Conservation (phyloP, 2,329 filamentous ascomycete genomes). For the Moelleriella libera region DNA sequence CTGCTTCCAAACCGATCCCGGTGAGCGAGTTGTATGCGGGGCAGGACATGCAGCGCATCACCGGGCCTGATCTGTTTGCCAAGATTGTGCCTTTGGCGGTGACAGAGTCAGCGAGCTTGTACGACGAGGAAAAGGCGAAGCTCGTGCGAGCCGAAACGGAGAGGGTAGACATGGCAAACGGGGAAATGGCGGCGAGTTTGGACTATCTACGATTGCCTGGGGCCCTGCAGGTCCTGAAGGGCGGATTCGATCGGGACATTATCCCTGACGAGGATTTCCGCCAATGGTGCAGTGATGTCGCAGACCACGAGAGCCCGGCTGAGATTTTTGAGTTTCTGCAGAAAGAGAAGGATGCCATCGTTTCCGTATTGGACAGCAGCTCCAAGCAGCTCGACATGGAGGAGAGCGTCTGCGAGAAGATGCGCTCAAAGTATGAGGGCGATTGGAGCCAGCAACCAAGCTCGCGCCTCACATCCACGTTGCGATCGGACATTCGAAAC, state of each 20-base stretch:
- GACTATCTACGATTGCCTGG: conserved; percentile 86
- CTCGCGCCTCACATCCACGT: conserved; percentile 71
- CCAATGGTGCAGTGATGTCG: conserved; percentile 86
- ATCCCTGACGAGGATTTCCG: conserved; percentile 82
- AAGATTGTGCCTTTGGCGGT: conserved; percentile 94
- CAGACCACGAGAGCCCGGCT: conserved; percentile 67
- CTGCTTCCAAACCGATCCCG: conserved; percentile 91
- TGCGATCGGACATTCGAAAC: conserved; percentile 74
- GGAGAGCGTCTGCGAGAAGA: conserved; percentile 96
- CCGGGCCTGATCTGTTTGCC: conserved; percentile 90
- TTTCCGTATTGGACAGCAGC: conserved; percentile 60
- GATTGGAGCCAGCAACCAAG: conserved; percentile 98
- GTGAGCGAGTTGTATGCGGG: conserved; percentile 94
- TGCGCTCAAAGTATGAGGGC: conserved; percentile 89
- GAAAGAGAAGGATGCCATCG: conserved; percentile 61
- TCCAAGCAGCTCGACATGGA: conserved; percentile 90
- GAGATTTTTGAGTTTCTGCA: conserved; percentile 68
- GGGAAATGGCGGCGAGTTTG: conserved; percentile 88
- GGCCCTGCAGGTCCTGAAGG: conserved; percentile 82
- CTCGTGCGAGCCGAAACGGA: conserved; percentile 87
- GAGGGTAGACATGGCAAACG: conserved; percentile 79
- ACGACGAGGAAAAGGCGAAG: conserved; percentile 98
- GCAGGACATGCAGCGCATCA: conserved; percentile 93
- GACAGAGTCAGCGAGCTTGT: conserved; percentile 90
- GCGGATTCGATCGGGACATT: conserved; percentile 80